Base-by-base conservation (phyloP, 2,329 filamentous ascomycete genomes). In the Ceratocystis alfenasii region DNA sequence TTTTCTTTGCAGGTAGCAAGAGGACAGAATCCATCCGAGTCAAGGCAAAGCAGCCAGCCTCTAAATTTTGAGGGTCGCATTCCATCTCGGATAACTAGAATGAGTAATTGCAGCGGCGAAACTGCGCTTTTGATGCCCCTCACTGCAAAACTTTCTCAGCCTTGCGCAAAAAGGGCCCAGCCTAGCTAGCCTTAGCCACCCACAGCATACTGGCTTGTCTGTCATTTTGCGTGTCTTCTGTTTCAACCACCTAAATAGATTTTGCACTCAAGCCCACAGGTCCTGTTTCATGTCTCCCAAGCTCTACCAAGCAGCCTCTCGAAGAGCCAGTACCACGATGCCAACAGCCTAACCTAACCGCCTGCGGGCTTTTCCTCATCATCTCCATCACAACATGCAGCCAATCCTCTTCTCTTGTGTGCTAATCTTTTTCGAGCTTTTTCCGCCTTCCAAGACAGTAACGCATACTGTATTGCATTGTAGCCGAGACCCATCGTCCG, bases 331-430 rank as follows among this genome's bases (percentile, higher is more conserved):
- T 12, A 36, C 12, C 59, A 17, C n/a, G 66, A 67, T 50, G 55
- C 48, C 12, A 44, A 30, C 36, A 33, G 22, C 15, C 48, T 65
- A 41, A 15, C 36, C 12, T 65, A 41, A 41, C 36, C 12, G 36
- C 3, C 66, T 7, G 64, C 73, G 10, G 74, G 72, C 7, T 68
- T 75, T 72, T 74, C 67, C 67, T 75, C 15, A 63, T 73, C 41
- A 70, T 73, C 5, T 70, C 73, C 3, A 69, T 73, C 6, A 28
- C 53, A 15, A 12, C 10, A 41, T 15, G 36, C 10, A 41, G 3
- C 8, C 36, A 41, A 8, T 48, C 65, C 22, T 15, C 25, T 22
- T 33, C 57, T 55, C 8, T 8, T 3, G 22, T 55, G 66, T 28
- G 3, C n/a, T 62, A 2, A 10, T 28, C 28, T 22, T 22, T 12